These are phyloP conservation scores for Lotmaria passim DNA, from an alignment of 208 protist genomes.

Conservation along the genomic window DNA sequence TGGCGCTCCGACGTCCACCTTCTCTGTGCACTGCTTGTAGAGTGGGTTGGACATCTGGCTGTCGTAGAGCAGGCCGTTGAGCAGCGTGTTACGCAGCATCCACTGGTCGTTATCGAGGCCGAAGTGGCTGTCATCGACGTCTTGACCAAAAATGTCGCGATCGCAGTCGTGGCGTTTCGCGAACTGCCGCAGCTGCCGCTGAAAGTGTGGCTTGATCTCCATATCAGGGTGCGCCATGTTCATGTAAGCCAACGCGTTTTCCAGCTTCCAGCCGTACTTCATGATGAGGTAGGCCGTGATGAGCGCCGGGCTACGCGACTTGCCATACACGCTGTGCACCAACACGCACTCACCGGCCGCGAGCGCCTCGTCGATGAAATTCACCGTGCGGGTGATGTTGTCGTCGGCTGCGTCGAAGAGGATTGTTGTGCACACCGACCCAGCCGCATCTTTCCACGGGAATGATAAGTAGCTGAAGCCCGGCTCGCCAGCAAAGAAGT, in stretches of 20 bases:
- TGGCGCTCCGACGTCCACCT: constrained; percentile 61
- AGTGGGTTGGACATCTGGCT: constrained; percentile 72
- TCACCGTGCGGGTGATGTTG: constrained; percentile 71
- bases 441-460: constrained; percentile 85
- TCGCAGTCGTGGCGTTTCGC: constrained; percentile 83
- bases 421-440: constrained; percentile 75
- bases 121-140: constrained; percentile 82
- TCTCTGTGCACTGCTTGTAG: constrained; percentile 63
- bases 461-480: constrained; percentile 91
- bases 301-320: constrained; percentile 82
- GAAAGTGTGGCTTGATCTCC: constrained; percentile 91
- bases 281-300: constrained; percentile 91
- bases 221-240: constrained; percentile 90
- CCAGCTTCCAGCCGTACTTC: constrained; percentile 93
- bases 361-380: constrained; percentile 90
- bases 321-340: constrained; percentile 86
- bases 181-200: constrained; percentile 87
- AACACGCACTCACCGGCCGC: constrained; percentile 86
- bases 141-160: constrained; percentile 83
- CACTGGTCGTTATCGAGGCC: constrained; percentile 92
- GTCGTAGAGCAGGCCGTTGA: constrained; percentile 83
- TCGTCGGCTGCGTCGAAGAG: constrained; percentile 87
- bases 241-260: constrained; percentile 83
- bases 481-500: constrained; percentile 78
- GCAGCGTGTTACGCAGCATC: constrained; percentile 91